Percentiles rank a stretch among this genome's conserved stretches.
Conservation (phyloP, 2,329 filamentous ascomycete genomes). For the Trichoderma polysporum region DNA sequence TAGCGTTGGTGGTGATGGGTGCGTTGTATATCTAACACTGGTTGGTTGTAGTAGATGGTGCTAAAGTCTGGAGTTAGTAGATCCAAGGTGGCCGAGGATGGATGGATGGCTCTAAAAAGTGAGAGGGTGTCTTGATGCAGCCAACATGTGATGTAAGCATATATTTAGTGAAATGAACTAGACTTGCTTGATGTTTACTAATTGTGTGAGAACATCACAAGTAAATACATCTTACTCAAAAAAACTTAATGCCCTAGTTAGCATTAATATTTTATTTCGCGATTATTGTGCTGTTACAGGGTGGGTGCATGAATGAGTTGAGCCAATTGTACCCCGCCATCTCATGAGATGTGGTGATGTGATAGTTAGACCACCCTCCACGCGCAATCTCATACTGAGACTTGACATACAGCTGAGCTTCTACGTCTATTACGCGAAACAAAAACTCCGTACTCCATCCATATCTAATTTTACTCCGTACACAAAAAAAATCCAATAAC, state of each 20-base stretch:
- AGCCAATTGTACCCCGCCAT: no score
- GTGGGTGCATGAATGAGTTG: no score
- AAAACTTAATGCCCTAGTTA: no score
- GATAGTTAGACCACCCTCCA: no score
- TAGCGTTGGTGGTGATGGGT: background rate
- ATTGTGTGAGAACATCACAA: background rate
- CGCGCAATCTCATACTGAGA: no score
- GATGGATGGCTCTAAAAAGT: background rate
- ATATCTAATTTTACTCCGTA: background rate
- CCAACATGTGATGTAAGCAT: background rate
- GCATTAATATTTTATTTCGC: no score
- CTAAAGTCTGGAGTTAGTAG: background rate
- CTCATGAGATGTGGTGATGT: no score
- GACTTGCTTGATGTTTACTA: background rate
- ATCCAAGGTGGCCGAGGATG: background rate
- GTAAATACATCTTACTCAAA: background rate
- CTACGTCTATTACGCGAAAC: no score
- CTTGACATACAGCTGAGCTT: no score
- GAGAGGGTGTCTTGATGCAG: background rate
- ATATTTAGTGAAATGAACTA: background rate
- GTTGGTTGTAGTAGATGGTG: background rate
- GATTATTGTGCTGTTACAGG: no score
- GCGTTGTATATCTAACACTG: no score
- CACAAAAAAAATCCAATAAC: background rate
- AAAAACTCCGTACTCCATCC: no score